Percentiles rank a stretch among this genome's conserved stretches.
Evolutionary conservation across 371 early-diverging fungal species (phyloP).

Genomic region (Mucor velutinosus): DNA sequence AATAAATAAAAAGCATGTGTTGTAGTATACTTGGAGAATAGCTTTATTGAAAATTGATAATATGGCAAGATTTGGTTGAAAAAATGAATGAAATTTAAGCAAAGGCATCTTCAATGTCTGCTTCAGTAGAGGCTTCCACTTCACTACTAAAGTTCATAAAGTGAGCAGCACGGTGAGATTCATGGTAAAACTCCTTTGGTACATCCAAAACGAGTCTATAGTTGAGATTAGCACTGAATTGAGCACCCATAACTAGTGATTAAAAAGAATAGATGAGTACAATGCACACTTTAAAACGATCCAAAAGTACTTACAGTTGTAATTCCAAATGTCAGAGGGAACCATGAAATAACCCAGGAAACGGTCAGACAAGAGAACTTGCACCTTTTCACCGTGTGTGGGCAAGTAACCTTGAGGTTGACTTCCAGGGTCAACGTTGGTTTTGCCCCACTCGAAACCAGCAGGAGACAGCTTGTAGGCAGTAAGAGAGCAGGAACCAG

Average conservation of each 20-base stretch:
- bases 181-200: conserved; percentile 97
- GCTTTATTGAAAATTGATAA: background rate
- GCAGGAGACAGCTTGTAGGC: conserved; percentile 94
- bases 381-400: conserved; percentile 92
- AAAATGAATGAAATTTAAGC: conserved; percentile 41
- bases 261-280: background rate
- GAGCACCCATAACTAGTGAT: conserved; percentile 80
- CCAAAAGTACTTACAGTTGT: conserved; percentile 51
- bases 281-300: background rate
- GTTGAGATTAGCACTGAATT: conserved; percentile 88
- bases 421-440: conserved; percentile 71
- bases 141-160: conserved; percentile 93
- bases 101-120: conserved; percentile 75
- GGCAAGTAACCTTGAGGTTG: conserved; percentile 90
- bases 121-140: conserved; percentile 70
- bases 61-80: background rate
- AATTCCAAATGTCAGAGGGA: conserved; percentile 96
- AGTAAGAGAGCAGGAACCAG: conserved; percentile 95
- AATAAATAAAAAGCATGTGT: background rate
- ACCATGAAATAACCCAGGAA: conserved; percentile 99
- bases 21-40: background rate
- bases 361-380: conserved; percentile 91
- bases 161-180: conserved; percentile 93
- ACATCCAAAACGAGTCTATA: conserved; percentile 87
- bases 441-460: conserved; percentile 96